These are phyloP conservation scores for Trichoderma afroharzianum DNA, from an alignment of 2,329 filamentous ascomycete genomes.

Conservation along the genomic window DNA sequence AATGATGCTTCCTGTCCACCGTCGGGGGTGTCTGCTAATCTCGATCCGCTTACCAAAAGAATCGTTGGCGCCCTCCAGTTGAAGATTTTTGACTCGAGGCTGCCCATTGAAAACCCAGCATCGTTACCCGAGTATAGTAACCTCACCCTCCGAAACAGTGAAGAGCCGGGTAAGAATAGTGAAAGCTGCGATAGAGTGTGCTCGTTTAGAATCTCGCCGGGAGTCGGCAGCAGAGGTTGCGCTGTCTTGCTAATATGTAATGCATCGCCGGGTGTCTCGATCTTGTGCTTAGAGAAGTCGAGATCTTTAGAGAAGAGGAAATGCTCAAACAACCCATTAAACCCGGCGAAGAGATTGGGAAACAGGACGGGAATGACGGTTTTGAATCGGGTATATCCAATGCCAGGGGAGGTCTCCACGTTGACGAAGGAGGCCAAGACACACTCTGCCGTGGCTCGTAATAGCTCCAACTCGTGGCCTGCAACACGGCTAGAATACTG, in stretches of 20 bases:
- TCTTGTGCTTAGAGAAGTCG: conserved; percentile 56
- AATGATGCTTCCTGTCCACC: conserved; percentile 55
- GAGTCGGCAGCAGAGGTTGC: conserved; percentile 49
- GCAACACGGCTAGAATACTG: conserved; percentile 55
- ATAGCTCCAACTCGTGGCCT: conserved; percentile 52
- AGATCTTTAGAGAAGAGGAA: conserved; percentile 72
- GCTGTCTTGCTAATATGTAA: conserved; percentile 25
- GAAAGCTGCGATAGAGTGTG: conserved; percentile 66
- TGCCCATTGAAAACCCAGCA: conserved; percentile 73
- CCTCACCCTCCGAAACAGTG: conserved; percentile 62
- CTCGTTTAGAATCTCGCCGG: conserved; percentile 61
- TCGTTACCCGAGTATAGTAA: conserved; percentile 67
- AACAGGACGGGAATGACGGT: conserved; percentile 56
- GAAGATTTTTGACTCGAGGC: conserved; percentile 70
- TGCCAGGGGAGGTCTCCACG: conserved; percentile 59
- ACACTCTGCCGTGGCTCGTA: conserved; percentile 60
- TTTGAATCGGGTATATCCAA: conserved; percentile 60
- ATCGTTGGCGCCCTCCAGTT: conserved; percentile 75
- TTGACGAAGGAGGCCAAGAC: conserved; percentile 64
- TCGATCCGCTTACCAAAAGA: conserved; percentile 63
- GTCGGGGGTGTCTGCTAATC: conserved; percentile 48
- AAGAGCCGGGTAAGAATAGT: conserved; percentile 63
- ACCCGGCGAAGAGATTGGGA: conserved; percentile 64
- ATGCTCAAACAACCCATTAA: conserved; percentile 68
- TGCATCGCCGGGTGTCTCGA: conserved; percentile 19